A percentile compares a stretch with the other conserved stretches of the same genome.
These are phyloP conservation scores for Starmerella geochares DNA, from an alignment of 805 yeast species.

Conservation along the genomic window DNA sequence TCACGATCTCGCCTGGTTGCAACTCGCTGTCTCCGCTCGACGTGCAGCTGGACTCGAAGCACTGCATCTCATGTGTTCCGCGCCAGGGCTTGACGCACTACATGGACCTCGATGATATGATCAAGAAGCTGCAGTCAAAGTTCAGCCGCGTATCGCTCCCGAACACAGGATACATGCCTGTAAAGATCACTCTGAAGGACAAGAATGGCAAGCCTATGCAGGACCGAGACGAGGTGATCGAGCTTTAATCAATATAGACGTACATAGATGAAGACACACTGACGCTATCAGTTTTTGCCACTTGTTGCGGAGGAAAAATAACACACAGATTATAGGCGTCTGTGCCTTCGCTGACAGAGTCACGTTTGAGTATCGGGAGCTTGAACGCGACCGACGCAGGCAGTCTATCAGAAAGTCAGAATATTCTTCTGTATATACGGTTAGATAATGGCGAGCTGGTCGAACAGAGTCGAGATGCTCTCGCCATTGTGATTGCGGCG, in stretches of 20 bases:
- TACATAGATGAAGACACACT: too few species aligned
- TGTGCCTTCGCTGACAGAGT: too few species aligned
- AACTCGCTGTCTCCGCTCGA: conserved; percentile 97
- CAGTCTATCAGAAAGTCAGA: too few species aligned
- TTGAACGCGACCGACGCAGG: too few species aligned
- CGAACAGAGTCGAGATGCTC: conserved; percentile 84
- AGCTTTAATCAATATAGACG: neutral
- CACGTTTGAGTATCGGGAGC: too few species aligned
- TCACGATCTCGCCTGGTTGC: conserved; percentile 94
- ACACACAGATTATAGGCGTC: too few species aligned
- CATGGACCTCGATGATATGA: conserved; percentile 79
- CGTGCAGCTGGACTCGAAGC: conserved; percentile 90
- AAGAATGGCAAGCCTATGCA: neutral
- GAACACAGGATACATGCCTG: conserved; percentile 43
- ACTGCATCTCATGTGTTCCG: conserved; percentile 92
- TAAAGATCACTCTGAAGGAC: conserved; percentile 22
- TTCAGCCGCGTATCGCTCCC: conserved; percentile 85
- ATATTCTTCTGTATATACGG: neutral
- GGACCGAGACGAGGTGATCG: neutral
- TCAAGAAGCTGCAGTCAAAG: conserved; percentile 67
- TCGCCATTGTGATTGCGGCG: conserved; percentile 99
- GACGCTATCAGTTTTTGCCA: too few species aligned
- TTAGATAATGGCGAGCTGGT: conserved; percentile 52
- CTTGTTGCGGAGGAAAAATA: too few species aligned
- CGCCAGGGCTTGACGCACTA: conserved; percentile 83